Conservation (phyloP, 2,329 filamentous ascomycete genomes). For the Trichophyton simii region DNA sequence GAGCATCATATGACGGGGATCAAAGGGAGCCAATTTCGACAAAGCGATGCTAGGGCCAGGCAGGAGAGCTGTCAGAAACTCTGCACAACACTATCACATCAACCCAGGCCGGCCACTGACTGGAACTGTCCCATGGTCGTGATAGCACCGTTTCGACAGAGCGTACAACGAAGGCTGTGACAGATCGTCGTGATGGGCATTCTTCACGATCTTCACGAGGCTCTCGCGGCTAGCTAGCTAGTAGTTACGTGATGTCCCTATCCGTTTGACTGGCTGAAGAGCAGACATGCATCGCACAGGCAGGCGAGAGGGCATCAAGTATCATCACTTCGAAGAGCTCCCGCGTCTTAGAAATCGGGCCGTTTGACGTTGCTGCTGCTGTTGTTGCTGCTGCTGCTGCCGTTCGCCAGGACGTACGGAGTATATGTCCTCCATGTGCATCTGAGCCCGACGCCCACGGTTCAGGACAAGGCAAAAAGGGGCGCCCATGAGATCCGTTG, state of each 20-base stretch:
- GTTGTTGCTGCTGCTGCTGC: too few species aligned
- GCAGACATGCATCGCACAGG: neutral
- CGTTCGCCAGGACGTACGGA: too few species aligned
- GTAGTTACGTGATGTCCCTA: neutral
- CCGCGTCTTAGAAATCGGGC: too few species aligned
- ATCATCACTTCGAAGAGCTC: too few species aligned
- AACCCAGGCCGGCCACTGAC: too few species aligned
- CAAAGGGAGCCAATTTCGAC: neutral
- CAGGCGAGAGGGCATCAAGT: neutral
- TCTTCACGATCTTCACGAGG: neutral
- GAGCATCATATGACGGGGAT: constrained; percentile 3
- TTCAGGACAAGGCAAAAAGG: too few species aligned
- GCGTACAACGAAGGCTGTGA: neutral
- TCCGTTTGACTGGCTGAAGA: neutral
- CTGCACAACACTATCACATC: neutral
- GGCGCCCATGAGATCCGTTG: neutral
- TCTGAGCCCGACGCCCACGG: too few species aligned
- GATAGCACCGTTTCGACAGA: neutral
- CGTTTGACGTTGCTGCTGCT: too few species aligned
- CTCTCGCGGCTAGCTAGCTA: neutral
- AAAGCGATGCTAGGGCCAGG: neutral
- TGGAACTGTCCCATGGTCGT: neutral
- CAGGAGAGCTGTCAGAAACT: constrained; percentile 1
- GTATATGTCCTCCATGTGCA: too few species aligned
- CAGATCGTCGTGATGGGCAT: neutral